Evolutionary conservation across 202 grass and related monocot species (phyloP).

Genomic region (Digitaria exilis): DNA sequence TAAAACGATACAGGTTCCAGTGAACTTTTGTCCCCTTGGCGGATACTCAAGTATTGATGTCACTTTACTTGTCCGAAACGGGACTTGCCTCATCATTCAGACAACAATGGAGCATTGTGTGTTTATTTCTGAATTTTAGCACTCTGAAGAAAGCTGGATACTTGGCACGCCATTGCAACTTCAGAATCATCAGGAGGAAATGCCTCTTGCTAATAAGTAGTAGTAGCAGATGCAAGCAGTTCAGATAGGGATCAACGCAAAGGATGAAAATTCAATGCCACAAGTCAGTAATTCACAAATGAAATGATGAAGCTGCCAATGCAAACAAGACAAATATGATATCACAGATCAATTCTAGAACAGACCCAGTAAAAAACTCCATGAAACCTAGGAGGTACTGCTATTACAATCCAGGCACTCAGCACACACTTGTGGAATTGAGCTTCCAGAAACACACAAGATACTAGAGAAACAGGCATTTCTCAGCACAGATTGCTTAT

Average conservation of each 20-base stretch:
- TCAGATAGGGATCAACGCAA: neutral
- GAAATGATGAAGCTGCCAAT: neutral
- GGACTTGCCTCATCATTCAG: neutral
- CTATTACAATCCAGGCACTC: neutral
- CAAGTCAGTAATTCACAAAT: neutral
- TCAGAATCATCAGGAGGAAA: constrained; percentile 27
- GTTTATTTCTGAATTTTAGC: neutral
- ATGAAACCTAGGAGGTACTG: neutral
- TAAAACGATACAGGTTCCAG: neutral
- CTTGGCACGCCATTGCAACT: constrained; percentile 1
- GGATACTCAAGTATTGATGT: no score
- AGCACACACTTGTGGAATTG: neutral
- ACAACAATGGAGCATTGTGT: neutral
- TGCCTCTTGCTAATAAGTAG: neutral
- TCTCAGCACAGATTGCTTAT: neutral
- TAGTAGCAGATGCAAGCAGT: neutral
- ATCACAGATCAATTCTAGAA: neutral
- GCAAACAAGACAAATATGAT: neutral
- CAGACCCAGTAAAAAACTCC: neutral
- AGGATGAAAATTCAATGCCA: neutral
- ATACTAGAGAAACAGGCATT: neutral
- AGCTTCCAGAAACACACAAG: neutral
- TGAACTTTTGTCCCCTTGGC: no score
- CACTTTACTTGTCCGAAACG: neutral
- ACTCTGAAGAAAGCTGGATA: neutral